These are phyloP conservation scores for Silene conica DNA, from an alignment of 148 eudicot species.

Conservation along the genomic window DNA sequence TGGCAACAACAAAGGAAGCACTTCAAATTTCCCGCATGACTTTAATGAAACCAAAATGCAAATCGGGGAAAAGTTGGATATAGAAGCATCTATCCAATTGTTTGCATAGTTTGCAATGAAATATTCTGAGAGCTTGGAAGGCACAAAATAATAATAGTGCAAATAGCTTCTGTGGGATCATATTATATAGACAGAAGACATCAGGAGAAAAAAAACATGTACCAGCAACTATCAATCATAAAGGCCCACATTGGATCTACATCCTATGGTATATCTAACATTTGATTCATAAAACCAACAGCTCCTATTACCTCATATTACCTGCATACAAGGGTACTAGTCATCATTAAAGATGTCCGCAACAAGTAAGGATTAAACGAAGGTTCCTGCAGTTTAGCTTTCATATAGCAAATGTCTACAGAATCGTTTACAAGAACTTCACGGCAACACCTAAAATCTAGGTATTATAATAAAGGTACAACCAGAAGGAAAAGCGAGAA, in stretches of 20 bases:
- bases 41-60: no score
- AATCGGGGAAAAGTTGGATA: no score
- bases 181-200: not conserved
- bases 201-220: slow-evolving; percentile 39
- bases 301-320: slow-evolving; percentile 89
- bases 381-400: no score
- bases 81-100: no score
- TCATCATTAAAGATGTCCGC: no score
- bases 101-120: no score
- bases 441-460: no score
- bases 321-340: slow-evolving; percentile 37
- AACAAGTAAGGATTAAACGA: no score
- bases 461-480: no score
- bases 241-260: slow-evolving; percentile 71
- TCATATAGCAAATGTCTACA: no score
- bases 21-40: slow-evolving; percentile 55
- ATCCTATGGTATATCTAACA: slow-evolving; percentile 72
- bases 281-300: slow-evolving; percentile 91
- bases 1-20: slow-evolving; percentile 93
- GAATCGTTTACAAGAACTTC: no score
- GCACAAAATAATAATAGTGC: not conserved
- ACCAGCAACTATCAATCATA: slow-evolving; percentile 80
- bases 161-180: not conserved
- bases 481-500: not conserved
- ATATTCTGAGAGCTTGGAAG: not conserved